Percentiles rank a stretch among this genome's conserved stretches.
phyloP scores from a whole-genome alignment of 75 land plant species.

The Selaginella moellendorffii region DNA sequence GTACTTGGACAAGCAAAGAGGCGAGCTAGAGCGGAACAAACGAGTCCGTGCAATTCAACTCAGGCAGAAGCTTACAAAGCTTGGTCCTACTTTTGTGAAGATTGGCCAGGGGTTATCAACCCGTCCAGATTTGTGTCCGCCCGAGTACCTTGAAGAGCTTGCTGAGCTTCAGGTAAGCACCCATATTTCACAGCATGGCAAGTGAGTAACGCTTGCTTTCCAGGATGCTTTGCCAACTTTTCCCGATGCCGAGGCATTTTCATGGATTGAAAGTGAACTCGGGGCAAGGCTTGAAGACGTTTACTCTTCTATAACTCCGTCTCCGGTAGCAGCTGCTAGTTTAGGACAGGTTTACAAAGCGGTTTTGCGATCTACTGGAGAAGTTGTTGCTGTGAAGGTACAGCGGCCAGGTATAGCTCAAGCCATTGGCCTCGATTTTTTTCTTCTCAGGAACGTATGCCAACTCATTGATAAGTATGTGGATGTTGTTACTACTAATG shows the following conservation, averaged over 20 bases:
- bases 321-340: constrained; percentile 96
- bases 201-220: background rate
- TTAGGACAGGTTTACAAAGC: constrained; percentile 97
- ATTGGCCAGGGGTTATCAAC: constrained; percentile 94
- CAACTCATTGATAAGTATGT: constrained; percentile 70
- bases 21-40: constrained; percentile 37
- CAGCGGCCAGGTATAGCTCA: constrained; percentile 87
- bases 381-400: constrained; percentile 90
- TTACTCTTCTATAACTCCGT: constrained; percentile 56
- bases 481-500: constrained; percentile 68
- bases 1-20: constrained; percentile 39
- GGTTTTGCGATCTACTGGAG: constrained; percentile 53
- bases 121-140: constrained; percentile 90
- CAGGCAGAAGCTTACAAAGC: constrained; percentile 37
- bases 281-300: constrained; percentile 53
- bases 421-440: constrained; percentile 81
- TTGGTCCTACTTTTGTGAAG: constrained; percentile 98
- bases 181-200: background rate
- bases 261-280: constrained; percentile 80
- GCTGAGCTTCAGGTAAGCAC: constrained; percentile 53
- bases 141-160: constrained; percentile 90
- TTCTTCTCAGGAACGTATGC: constrained; percentile 51
- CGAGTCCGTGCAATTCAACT: constrained; percentile 58
- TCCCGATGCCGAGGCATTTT: constrained; percentile 75
- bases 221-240: constrained; percentile 98